Evolutionary conservation across 2,329 filamentous ascomycete genomes (phyloP).

Genomic region (Elsinoe ampelina): DNA sequence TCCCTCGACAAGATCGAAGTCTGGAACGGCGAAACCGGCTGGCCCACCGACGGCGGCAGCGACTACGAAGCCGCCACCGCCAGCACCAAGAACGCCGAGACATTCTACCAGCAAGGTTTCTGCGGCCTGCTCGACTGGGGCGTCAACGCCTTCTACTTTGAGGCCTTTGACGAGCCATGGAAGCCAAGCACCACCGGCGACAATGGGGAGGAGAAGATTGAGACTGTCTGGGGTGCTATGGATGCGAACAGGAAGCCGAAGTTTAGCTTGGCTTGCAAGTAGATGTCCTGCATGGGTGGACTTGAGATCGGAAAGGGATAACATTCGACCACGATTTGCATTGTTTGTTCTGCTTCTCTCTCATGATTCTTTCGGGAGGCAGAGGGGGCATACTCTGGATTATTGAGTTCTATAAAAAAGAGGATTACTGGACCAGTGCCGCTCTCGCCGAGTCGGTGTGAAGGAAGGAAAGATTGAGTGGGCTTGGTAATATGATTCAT

Average conservation of each 20-base stretch:
- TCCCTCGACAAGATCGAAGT: slow-evolving; percentile 49
- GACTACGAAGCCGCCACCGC: slow-evolving; percentile 55
- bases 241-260: slow-evolving; percentile 49
- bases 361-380: not conserved
- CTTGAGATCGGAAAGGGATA: not conserved
- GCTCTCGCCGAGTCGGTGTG: not conserved
- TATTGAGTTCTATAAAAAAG: not conserved
- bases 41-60: slow-evolving; percentile 53
- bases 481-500: slow-evolving; percentile 9
- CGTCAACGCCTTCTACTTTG: slow-evolving; percentile 62
- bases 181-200: slow-evolving; percentile 57
- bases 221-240: slow-evolving; percentile 63
- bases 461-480: not conserved
- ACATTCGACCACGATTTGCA: not conserved
- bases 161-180: slow-evolving; percentile 63
- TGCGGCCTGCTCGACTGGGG: slow-evolving; percentile 57
- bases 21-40: slow-evolving; percentile 61
- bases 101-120: slow-evolving; percentile 53
- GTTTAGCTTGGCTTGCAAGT: slow-evolving; percentile 43
- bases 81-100: slow-evolving; percentile 47
- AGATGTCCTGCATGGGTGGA: not conserved
- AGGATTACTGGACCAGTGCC: not conserved
- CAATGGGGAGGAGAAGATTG: slow-evolving; percentile 51
- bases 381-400: not conserved
- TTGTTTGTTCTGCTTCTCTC: not conserved